These are phyloP conservation scores for Amaranthus palmeri DNA, from an alignment of 148 eudicot genomes.

Conservation along the genomic window DNA sequence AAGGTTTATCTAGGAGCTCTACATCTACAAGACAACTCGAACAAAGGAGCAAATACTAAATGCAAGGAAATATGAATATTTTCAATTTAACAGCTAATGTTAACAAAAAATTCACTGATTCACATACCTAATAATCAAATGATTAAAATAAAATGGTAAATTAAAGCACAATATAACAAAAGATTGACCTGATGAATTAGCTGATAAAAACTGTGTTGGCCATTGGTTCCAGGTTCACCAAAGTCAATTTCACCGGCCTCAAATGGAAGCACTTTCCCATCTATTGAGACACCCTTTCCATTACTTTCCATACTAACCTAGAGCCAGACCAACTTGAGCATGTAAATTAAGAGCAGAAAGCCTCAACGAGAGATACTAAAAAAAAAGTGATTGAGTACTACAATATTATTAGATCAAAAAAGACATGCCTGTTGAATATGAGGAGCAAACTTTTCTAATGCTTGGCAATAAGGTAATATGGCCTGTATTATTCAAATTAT, in stretches of 20 bases:
- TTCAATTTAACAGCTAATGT: neutral
- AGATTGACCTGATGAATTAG: constrained; percentile 89
- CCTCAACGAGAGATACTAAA: neutral
- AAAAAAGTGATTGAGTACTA: neutral
- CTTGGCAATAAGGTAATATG: constrained; percentile 93
- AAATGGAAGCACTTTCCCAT: constrained; percentile 76
- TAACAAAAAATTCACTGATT: neutral
- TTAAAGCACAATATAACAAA: neutral
- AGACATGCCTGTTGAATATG: constrained; percentile 89
- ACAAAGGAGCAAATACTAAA: neutral
- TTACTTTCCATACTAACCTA: constrained; percentile 99
- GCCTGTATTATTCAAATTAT: constrained; percentile 46
- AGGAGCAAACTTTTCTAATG: constrained; percentile 90
- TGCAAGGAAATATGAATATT: neutral
- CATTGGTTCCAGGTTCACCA: constrained; percentile 99
- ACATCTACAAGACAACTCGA: neutral
- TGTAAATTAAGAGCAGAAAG: neutral
- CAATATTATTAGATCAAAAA: constrained; percentile 7
- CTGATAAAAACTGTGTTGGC: constrained; percentile 98
- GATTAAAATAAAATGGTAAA: neutral
- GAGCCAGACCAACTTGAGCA: constrained; percentile 11
- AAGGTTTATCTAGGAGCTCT: neutral
- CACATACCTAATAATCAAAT: neutral
- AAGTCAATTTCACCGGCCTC: constrained; percentile 96
- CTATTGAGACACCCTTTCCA: constrained; percentile 96